Percentiles rank a stretch among this genome's conserved stretches.
Conservation (phyloP, 2,329 filamentous ascomycete genomes). For the Calonectria hawksworthii region DNA sequence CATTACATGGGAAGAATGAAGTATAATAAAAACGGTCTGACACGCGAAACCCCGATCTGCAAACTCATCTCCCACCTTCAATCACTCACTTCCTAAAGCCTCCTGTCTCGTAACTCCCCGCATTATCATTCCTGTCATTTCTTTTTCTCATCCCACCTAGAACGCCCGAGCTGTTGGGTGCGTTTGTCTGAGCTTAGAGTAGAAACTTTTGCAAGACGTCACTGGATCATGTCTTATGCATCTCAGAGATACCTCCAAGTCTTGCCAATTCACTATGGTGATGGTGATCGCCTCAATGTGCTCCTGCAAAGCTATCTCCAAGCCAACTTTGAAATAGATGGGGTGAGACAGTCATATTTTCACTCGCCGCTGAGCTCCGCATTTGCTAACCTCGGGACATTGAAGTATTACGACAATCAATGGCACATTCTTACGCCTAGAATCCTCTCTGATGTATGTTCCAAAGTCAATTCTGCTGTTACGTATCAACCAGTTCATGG, state of each 20-base stretch:
- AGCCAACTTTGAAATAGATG: neutral
- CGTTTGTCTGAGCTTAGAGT: neutral
- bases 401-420: constrained; percentile 1
- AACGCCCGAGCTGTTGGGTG: neutral
- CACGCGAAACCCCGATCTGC: neutral
- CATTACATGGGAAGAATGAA: neutral
- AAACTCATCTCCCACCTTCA: neutral
- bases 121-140: no score
- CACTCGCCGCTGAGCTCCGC: fast-evolving
- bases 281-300: neutral
- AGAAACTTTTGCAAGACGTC: neutral
- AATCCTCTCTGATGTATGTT: constrained; percentile 9
- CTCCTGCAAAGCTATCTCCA: neutral
- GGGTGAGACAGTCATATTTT: neutral
- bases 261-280: neutral
- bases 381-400: neutral
- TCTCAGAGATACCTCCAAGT: neutral
- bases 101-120: neutral
- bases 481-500: no score
- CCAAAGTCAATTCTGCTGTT: no score
- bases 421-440: neutral
- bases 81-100: neutral
- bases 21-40: neutral
- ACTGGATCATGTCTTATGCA: no score
- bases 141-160: no score